Evolutionary conservation across 345 rosid genomes (phyloP).

Genomic region (Bruguiera gymnorhiza): DNA sequence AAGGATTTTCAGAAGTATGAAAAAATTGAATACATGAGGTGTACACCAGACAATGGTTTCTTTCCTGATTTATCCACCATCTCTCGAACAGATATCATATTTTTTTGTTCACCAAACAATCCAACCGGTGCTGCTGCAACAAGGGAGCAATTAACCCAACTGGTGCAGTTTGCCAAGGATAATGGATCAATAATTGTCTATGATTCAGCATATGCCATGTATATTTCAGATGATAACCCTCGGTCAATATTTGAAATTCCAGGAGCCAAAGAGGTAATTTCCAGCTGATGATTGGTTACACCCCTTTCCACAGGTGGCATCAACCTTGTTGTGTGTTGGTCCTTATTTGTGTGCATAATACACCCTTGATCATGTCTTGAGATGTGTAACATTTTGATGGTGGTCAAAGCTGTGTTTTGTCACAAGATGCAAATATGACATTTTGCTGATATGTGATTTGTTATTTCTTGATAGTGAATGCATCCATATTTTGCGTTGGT

Average conservation of each 20-base stretch:
- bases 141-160: slow-evolving; percentile 64
- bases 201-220: slow-evolving; percentile 93
- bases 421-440: too few relatives aligned
- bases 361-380: background rate
- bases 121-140: slow-evolving; percentile 97
- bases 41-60: slow-evolving; percentile 92
- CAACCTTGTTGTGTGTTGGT: slow-evolving; percentile 1
- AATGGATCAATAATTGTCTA: slow-evolving; percentile 89
- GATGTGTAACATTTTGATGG: background rate
- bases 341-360: background rate
- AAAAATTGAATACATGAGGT: slow-evolving; percentile 88
- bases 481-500: too few relatives aligned
- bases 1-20: slow-evolving; percentile 59
- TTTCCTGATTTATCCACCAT: slow-evolving; percentile 83
- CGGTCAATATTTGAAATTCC: slow-evolving; percentile 92
- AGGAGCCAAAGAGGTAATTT: slow-evolving; percentile 86
- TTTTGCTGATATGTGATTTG: too few relatives aligned
- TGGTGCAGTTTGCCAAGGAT: slow-evolving; percentile 80
- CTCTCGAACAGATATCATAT: slow-evolving; percentile 73
- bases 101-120: slow-evolving; percentile 95
- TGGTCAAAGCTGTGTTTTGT: too few relatives aligned
- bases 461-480: too few relatives aligned
- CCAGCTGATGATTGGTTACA: background rate
- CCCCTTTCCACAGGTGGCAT: background rate
- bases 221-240: slow-evolving; percentile 82